phyloP scores from a whole-genome alignment of 257 asterid species.

The Cordia subcordata region DNA sequence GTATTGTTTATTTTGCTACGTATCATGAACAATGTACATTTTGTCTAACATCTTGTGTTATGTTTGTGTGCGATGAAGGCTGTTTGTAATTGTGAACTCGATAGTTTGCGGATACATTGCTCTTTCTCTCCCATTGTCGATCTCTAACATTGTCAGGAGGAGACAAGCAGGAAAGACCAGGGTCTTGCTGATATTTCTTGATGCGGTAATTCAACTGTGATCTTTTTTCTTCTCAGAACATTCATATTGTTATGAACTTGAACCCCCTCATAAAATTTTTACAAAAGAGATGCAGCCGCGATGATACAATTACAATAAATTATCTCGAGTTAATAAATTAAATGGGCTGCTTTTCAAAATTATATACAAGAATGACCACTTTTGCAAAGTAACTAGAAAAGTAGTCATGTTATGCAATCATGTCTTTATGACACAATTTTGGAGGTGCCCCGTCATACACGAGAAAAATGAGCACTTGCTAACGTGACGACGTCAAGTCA shows the following conservation, averaged over 20 bases:
- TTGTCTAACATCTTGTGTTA: neutral
- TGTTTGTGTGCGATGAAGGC: conserved; percentile 34
- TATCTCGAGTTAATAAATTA: no score
- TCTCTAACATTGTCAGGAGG: conserved; percentile 51
- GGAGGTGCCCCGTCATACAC: no score
- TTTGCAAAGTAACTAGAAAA: no score
- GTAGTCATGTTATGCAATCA: no score
- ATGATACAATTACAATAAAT: no score
- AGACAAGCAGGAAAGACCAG: conserved; percentile 53
- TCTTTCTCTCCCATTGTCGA: conserved; percentile 51
- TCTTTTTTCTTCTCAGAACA: neutral
- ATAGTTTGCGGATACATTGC: conserved; percentile 61
- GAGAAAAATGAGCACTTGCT: no score
- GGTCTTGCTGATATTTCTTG: conserved; percentile 45
- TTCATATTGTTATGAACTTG: no score
- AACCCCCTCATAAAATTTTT: no score
- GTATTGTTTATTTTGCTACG: neutral
- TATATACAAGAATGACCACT: no score
- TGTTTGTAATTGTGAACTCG: conserved; percentile 58
- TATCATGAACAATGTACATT: neutral
- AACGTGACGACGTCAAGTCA: no score
- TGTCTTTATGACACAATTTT: neutral
- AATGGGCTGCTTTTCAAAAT: no score
- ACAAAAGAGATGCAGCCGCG: no score
- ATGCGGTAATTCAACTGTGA: conserved; percentile 37